Evolutionary conservation across 805 yeast genomes (phyloP), one percentile per base, ranked within the genome.

Genomic region (Scheffersomyces amazonensis): DNA sequence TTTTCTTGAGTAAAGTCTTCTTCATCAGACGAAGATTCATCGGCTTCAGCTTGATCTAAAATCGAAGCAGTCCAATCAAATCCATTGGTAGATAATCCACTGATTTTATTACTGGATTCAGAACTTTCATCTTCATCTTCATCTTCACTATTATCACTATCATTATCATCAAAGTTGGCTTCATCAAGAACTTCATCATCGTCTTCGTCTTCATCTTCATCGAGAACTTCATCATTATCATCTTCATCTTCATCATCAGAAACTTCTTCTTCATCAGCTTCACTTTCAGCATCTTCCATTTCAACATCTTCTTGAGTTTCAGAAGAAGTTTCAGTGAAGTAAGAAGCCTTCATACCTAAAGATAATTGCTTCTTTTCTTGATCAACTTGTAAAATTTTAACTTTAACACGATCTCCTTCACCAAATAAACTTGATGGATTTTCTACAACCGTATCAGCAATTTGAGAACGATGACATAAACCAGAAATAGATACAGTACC

Each of bases 31-130:
- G 74, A 71, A 2, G 71, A 74, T 17, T 68, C 76, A 2, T 65
- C 71, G 15, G 72, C 81, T 42, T 77, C 81, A 15, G 83, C 87
- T 64, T 87, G 95, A 50, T 87, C 96, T 45, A 89, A 70, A 48
- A 87, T 80, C 29, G 87, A 81, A 2, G 96, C 96, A 32, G 96
- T 83, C 99, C 99, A 93, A 61, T 93, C 96, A 52, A 93, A 93
- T 3, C 95, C 95, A 50, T 80, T 81, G 28, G 95, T 83, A 15
- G 89, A 80, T 40, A 93, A 72, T 6, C 95, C 95, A 28, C 30
- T n/a, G 3, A 62, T 67, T 17, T 67, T 34, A 2, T 47, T 44
- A 4, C 42, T 40, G 1, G 64, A 37, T 16, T 55, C 57, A 6
- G 49, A 32, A 16, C 58, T 63, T 13, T 50, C 64, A 24, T 47